Conservation (phyloP, 179 eudicot genomes). For the Silene vulgaris region DNA sequence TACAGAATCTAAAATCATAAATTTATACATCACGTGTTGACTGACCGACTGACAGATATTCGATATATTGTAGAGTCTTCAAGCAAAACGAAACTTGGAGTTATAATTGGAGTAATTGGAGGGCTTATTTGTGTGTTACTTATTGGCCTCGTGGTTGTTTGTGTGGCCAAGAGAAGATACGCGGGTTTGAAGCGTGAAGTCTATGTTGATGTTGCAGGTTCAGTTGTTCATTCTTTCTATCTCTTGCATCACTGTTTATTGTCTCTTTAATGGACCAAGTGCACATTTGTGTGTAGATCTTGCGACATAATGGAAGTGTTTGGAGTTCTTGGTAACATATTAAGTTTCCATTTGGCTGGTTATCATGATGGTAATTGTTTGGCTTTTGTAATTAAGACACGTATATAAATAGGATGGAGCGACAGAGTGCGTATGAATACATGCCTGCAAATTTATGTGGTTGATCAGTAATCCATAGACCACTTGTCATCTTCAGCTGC, state of each 20-base stretch:
- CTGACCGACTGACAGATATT: conserved; percentile 14
- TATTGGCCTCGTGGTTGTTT: conserved; percentile 45
- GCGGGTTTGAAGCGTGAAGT: conserved; percentile 63
- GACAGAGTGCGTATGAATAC: no score
- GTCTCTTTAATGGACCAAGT: not conserved
- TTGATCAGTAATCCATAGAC: not conserved
- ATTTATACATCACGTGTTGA: not conserved
- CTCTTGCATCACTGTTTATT: conserved; percentile 12
- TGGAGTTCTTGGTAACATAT: not conserved
- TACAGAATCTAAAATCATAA: not conserved
- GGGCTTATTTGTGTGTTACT: conserved; percentile 48
- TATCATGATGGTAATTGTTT: not conserved
- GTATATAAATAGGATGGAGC: no score
- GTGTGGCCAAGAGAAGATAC: conserved; percentile 49
- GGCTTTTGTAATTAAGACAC: not conserved
- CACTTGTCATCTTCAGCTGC: conserved; percentile 2
- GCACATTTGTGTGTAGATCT: not conserved
- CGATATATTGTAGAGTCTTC: conserved; percentile 40
- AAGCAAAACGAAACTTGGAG: conserved; percentile 49
- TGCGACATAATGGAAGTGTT: not conserved
- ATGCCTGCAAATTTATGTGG: not conserved
- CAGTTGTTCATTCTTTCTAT: not conserved
- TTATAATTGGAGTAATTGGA: conserved; percentile 52
- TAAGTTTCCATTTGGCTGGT: not conserved
- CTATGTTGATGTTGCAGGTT: conserved; percentile 68